Evolutionary conservation across 2,329 filamentous ascomycete genomes (phyloP), one percentile per base, ranked within the genome.

Genomic region (Pseudogymnoascus pannorum): DNA sequence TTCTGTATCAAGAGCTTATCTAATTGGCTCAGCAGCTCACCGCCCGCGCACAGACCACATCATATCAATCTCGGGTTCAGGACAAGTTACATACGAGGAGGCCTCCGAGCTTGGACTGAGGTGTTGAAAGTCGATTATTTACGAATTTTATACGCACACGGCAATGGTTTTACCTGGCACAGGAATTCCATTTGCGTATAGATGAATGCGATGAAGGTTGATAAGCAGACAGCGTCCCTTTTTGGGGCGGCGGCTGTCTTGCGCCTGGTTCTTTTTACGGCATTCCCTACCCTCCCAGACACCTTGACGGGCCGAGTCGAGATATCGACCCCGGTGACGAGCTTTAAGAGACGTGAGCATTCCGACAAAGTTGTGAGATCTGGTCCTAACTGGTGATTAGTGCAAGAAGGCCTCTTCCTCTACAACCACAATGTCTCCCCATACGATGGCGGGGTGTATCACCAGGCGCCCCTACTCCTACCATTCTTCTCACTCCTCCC

Each of bases 401-500:
- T 97, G 61, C 93, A 97, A 80, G 94, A 99, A 77, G 94, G 94
- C 18, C 79, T 99, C 62, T 99, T 96, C 71, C 85, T 99, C 20
- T 97, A 97, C 75, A 92, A 90, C 66, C 91, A 95, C 74, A 95
- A 96, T 77, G 90, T 97, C 62, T 97, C 92, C 63, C 94, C 94
- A 1, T 99, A 97, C 77, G 92, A 99, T 74, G 94, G 94, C 66
- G 94, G 94, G 69, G 91, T 87, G 72, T 87, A 83, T 73, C 82
- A 86, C 75, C 80, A 95, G 79, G 90, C 91, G 51, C 92, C 92
- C 44, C 81, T 97, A 61, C 82, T 97, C 36, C 84, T 97, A 63
- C 91, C 92, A 42, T 81, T 97, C 66, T 96, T 97, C 78, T 89
- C 90, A 29, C 81, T 96, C 36, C 82, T 97, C 40, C 92, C 92